Evolutionary conservation across 2,329 filamentous ascomycete species (phyloP), one percentile per base, ranked within the genome.

Genomic region (Akanthomyces lecanii): DNA sequence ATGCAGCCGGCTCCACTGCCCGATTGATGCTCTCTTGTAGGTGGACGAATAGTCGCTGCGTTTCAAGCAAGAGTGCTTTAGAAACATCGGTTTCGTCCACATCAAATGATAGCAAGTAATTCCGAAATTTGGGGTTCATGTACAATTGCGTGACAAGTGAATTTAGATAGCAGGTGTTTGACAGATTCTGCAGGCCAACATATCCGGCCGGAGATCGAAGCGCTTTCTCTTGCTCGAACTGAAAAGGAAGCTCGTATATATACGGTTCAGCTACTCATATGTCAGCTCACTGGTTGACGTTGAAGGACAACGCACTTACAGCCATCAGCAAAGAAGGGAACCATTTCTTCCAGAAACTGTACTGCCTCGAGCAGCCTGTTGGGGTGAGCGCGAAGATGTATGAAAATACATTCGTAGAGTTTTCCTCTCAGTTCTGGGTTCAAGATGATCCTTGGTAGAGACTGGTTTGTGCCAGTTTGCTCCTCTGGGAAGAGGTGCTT

Each of bases 111-210:
- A 98, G 81, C 68, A 99, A 90, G 74, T 98, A 97, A 18, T 85
- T 82, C 21, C 95, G 88, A 70, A 99, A 98, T 7, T 86, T 83
- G 18, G 90, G 78, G 71, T 99, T 98, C 92, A 97, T 98, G 79
- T 94, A 99, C 0, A 99, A 84, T 72, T 99, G 95, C 0, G 92
- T 94, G 65, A 98, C 83, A 0, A 99, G 80, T 0, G 95, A 98
- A 73, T 99, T 99, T 72, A 98, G 84, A 73, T 99, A 99, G 76
- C 95, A 99, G 0, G 96, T 98, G 72, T 97, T 97, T 11, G 92
- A 95, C 18, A 97, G 82, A 70, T 99, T 99, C 63, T 84, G 84
- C n/a, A 99, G 76, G 1, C 95, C 95, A n/a, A 90, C 86, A 72
- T 96, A 96, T 23, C 92, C 92, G 66, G 90, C 90, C 1, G 85